Evolutionary conservation across 2,329 filamentous ascomycete genomes (phyloP), one percentile per base, ranked within the genome.

Genomic region (Phialophora expanda): DNA sequence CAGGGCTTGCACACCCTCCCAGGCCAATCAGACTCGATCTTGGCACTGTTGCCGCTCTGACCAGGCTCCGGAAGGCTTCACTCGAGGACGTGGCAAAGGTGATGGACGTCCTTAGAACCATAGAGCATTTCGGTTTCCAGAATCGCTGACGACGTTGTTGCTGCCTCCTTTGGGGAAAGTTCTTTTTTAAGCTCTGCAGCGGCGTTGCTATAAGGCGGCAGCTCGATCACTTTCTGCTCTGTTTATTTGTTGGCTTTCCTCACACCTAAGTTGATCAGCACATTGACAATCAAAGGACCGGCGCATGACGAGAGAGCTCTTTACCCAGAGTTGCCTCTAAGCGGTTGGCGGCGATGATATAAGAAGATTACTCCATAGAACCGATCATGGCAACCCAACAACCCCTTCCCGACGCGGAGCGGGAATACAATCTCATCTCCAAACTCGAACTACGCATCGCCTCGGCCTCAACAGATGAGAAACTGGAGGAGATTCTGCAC

Each of bases 401-500:
- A 41, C 20, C 44, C 48, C 28, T 65, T 41, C 56, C 66, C 3
- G 68, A 72, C 22, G 88, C 90, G 78, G 84, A 90, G 77, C 87
- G 89, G 68, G 93, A 97, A 84, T 84, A 96, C 71, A 86, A 88
- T 70, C 86, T 97, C 68, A 86, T 97, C 60, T 90, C 91, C 74
- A 94, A 91, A 75, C 90, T 96, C 54, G 93, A 96, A 77, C 87
- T 95, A 75, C 87, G 89, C 69, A 95, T 97, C 73, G 90, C 87
- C 30, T 86, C 94, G 60, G 90, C 93, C 30, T 90, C 92, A 72
- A 89, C 92, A 59, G 94, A 97, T 76, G 84, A 87, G 69, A 96
- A 94, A 79, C 86, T 99, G 1, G 87, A 94, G 76, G 81, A 87
- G 26, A 82, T 95, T 17, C 83, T 99, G 20, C 87, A 90, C 73